Conservation (phyloP, 2,329 filamentous ascomycete genomes). For the Phaeosphaeria sp. region DNA sequence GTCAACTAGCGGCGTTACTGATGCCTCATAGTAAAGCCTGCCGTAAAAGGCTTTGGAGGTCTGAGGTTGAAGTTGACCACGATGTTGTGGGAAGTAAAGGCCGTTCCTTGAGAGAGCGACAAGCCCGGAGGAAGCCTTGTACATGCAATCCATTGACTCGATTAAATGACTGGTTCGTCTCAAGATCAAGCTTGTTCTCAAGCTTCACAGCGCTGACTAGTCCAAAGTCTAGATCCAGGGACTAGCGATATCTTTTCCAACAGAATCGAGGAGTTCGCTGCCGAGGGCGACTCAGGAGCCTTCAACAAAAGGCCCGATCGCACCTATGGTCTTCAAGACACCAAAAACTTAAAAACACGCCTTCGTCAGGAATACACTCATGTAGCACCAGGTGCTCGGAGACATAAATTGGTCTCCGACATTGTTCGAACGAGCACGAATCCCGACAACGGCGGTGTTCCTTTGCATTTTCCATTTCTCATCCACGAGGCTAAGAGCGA, state of each 20-base stretch:
- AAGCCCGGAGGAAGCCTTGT: conserved; percentile 15
- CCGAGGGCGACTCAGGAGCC: background rate
- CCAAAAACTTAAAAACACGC: conserved; percentile 14
- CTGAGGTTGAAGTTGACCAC: conserved; percentile 12
- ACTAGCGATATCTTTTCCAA: conserved; percentile 7
- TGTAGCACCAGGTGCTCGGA: background rate
- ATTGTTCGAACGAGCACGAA: conserved; percentile 15
- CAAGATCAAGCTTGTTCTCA: background rate
- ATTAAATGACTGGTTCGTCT: background rate
- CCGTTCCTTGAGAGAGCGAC: conserved; percentile 12
- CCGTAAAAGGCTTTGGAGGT: conserved; percentile 20
- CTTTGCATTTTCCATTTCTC: conserved; percentile 26
- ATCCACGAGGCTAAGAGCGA: conserved; percentile 23
- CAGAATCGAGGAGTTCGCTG: background rate
- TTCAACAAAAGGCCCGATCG: conserved; percentile 19
- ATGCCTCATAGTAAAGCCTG: conserved; percentile 13
- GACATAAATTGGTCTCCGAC: conserved; percentile 1
- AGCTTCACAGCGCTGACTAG: no score
- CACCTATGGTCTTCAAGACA: conserved; percentile 15
- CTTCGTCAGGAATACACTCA: background rate
- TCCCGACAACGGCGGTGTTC: conserved; percentile 16
- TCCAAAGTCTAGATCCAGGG: background rate
- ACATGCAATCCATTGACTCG: conserved; percentile 10
- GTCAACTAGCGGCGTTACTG: background rate
- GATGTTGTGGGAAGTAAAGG: conserved; percentile 13